A percentile compares a stretch with the other conserved stretches of the same genome.
These are phyloP conservation scores for Saccharomyces mikatae DNA, from an alignment of 805 yeast genomes.

Conservation along the genomic window DNA sequence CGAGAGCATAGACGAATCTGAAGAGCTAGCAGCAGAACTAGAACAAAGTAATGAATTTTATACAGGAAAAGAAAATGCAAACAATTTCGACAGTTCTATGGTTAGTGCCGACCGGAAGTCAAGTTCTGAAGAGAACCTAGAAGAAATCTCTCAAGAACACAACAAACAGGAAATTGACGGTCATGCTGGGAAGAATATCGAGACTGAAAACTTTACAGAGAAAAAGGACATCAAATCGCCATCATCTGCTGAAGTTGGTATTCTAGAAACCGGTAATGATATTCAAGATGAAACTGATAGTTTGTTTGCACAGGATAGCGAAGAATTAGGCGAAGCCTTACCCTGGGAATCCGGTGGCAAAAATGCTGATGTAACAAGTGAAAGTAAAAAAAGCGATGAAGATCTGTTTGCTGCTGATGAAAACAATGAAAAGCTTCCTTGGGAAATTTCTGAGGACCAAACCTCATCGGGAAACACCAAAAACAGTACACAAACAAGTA, in stretches of 20 bases:
- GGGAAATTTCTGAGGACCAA: slow-evolving; percentile 3
- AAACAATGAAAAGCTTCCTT: slow-evolving; percentile 22
- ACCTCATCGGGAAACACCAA: not conserved
- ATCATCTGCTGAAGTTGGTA: not conserved
- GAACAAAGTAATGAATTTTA: not conserved
- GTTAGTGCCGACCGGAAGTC: not conserved
- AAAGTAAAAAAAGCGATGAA: not conserved
- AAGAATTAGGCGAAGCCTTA: not conserved
- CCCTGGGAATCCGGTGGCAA: slow-evolving; percentile 1
- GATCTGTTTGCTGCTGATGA: slow-evolving; percentile 5
- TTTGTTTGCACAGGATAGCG: not conserved
- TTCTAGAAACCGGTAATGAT: not conserved
- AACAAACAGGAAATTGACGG: not conserved
- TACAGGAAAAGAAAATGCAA: not conserved
- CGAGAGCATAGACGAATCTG: not conserved
- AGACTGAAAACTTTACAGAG: not conserved
- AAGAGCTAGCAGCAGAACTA: not conserved
- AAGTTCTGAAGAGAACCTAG: not conserved
- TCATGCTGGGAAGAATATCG: not conserved
- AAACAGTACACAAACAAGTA: not conserved
- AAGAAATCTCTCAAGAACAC: not conserved
- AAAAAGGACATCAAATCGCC: not conserved
- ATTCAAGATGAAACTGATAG: not conserved
- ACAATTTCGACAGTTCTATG: not conserved
- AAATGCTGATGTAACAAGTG: not conserved